phyloP scores from a whole-genome alignment of 441 rosid genomes.

The Adansonia madagascariensis region DNA sequence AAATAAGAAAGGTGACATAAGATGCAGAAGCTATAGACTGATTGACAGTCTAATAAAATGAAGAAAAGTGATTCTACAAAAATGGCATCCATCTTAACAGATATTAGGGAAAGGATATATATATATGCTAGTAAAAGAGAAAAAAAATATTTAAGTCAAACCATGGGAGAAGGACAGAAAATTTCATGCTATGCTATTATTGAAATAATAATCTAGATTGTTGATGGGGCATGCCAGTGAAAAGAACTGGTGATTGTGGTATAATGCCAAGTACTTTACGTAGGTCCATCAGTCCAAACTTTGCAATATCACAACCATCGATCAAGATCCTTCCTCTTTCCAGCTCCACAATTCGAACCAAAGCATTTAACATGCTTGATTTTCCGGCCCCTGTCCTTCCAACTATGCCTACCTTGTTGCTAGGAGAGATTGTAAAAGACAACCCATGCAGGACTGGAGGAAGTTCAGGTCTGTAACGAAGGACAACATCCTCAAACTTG shows the following conservation, averaged over 20 bases:
- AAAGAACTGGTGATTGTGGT: slow-evolving; percentile 93
- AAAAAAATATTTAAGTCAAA: neutral
- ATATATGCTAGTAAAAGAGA: neutral
- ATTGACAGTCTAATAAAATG: neutral
- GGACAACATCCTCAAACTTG: slow-evolving; percentile 80
- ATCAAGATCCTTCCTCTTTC: slow-evolving; percentile 84
- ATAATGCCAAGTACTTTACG: slow-evolving; percentile 89
- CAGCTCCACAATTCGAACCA: slow-evolving; percentile 84
- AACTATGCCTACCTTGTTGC: slow-evolving; percentile 86
- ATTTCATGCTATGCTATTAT: neutral
- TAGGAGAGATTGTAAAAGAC: slow-evolving; percentile 71
- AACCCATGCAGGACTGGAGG: slow-evolving; percentile 87
- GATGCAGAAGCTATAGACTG: neutral
- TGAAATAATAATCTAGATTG: neutral
- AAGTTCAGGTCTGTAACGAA: slow-evolving; percentile 86
- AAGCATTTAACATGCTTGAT: slow-evolving; percentile 90
- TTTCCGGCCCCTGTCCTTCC: slow-evolving; percentile 99
- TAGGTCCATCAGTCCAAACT: slow-evolving; percentile 79
- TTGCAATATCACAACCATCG: slow-evolving; percentile 72
- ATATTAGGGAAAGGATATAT: neutral
- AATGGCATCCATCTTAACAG: neutral
- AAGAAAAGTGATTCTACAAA: neutral
- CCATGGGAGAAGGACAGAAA: neutral
- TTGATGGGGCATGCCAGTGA: slow-evolving; percentile 66
- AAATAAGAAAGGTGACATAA: neutral